A percentile compares a stretch with the other conserved stretches of the same genome.
Conservation (phyloP, 2,329 filamentous ascomycete species). For the Fusarium anthophilum region DNA sequence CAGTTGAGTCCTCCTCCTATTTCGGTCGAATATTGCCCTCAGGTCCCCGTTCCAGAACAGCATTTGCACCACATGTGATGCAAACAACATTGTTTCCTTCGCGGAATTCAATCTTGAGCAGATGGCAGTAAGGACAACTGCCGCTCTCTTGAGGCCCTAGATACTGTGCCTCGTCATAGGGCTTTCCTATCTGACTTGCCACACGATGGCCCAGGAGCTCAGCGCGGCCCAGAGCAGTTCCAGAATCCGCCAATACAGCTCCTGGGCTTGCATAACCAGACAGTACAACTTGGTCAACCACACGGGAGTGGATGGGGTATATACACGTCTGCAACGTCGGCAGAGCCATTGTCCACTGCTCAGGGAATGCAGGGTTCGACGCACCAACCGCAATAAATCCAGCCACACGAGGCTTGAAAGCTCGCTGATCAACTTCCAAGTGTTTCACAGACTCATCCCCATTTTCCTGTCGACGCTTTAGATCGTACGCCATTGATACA, state of each 20-base stretch:
- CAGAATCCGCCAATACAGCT: not conserved
- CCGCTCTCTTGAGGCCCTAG: not conserved
- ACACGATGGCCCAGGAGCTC: not conserved
- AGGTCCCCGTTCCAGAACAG: fast-evolving
- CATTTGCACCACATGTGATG: not conserved
- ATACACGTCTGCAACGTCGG: not conserved
- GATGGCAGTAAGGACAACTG: not conserved
- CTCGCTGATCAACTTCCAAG: fast-evolving
- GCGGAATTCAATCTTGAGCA: not conserved
- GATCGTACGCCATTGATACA: fast-evolving
- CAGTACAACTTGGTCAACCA: not conserved
- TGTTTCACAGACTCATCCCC: not conserved
- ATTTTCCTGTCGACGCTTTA: not conserved
- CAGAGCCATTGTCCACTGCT: not conserved
- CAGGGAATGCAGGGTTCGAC: not conserved
- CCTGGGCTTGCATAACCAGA: not conserved
- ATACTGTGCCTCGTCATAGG: not conserved
- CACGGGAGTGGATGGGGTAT: not conserved
- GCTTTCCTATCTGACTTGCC: not conserved
- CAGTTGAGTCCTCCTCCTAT: not conserved
- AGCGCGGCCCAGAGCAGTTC: not conserved
- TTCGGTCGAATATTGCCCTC: not conserved
- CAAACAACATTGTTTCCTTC: not conserved
- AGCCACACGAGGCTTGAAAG: not conserved
- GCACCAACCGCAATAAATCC: not conserved